Evolutionary conservation across 2,329 filamentous ascomycete genomes (phyloP), one percentile per base, ranked within the genome.

Genomic region (Paraconiothyrium brasiliense): DNA sequence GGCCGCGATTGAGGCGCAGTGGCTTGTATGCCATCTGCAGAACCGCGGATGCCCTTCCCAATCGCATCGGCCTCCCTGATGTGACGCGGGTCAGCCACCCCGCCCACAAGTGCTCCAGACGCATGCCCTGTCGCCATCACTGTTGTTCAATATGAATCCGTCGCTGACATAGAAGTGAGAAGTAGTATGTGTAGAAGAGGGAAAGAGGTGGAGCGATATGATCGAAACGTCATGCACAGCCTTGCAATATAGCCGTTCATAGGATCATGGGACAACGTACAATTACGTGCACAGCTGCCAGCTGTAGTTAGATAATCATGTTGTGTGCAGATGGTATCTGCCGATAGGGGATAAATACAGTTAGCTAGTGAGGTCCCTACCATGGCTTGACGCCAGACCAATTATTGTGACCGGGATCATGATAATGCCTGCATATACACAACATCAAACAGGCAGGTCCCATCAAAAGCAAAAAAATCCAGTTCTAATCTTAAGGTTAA

Each of bases 371-470:
- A 13, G 34, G 16, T 37, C 9, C n/a, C 14, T 37, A 10, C 49
- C 34, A 5, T 37, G 20, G 34, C 32, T 52, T 39, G 20, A 22
- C 16, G 16, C 7, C 7, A 39, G 32, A 52, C n/a, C 49, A 27
- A 41, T 52, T 27, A 9, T 14, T 9, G 20, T 8, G 49, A 20
- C 13, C 8, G 14, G 16, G 10, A 41, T 24, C 14, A 14, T 24
- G 34, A 52, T 41, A 16, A 41, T 13, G 34, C n/a, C 34, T 39
- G 49, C 49, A 52, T 41, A 39, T 24, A 52, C 5, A 20, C 34
- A 41, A 24, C n/a, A 24, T 22, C 35, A 52, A 52, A 52, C 7
- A 52, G 34, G 49, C 34, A 52, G 49, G 49, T 41, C 49, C 34
- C 3, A 27, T 39, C 20, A 7, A 3, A 14, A 41, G 20, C 32